Evolutionary conservation across 2,329 filamentous ascomycete genomes (phyloP), one percentile per base, ranked within the genome.

Genomic region (Rutstroemia sp.): DNA sequence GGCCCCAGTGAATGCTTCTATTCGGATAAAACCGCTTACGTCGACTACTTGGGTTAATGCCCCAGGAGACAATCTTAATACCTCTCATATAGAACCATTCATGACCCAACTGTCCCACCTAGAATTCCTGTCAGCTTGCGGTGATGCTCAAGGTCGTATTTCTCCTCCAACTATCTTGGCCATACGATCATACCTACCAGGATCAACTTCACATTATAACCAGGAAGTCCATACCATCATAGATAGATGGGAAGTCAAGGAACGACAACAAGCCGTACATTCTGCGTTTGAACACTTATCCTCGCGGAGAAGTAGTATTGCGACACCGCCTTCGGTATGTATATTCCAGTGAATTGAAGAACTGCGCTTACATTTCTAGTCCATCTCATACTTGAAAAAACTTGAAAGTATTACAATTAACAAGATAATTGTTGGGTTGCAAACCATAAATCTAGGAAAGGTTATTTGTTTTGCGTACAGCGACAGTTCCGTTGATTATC

Each of bases 401-500:
- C 73, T 87, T 21, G 80, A 88, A 2, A 83, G 92, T 50, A 77
- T 89, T 7, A 71, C 82, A 16, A 75, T 88, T 34, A 82, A 87
- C 62, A 91, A 90, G 68, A 78, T 88, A 23, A 75, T 92, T 1
- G 71, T 96, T 41, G 81, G 82, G 0, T 75, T 94, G 30, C 80
- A 86, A 48, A 75, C 83, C 2, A 76, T 88, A 18, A 86, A 87
- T 63, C 83, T 86, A 58, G 87, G 88, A 49, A 90, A 83, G 58
- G 77, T 87, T 2, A 61, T 96, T 2, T 84, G 86, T 30, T 76
- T 96, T 58, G 79, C 80, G 25, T 89, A 89, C 64, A 88, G 88
- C 59, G 91, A 96, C 68, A 89, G 92, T 10, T 87, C 84, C 0
- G 77, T 95, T 3, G 86, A 94, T 63, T 89, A 92, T 70, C 83